phyloP scores from a whole-genome alignment of 441 rosid species.

The Raphanus hybrid region DNA sequence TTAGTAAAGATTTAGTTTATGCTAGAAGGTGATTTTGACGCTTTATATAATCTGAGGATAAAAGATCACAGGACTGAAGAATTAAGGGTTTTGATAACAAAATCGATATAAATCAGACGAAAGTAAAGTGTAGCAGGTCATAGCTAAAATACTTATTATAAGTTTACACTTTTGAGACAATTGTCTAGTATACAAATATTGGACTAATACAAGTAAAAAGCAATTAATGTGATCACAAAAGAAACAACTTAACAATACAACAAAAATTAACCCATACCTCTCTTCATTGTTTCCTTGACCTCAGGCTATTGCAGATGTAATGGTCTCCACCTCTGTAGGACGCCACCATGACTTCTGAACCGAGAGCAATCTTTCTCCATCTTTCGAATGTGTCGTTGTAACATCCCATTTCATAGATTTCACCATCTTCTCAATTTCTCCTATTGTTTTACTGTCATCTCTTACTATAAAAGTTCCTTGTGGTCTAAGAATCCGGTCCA shows the following conservation, averaged over 20 bases:
- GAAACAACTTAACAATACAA: constrained; percentile 6
- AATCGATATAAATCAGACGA: too few relatives aligned
- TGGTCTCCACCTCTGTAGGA: constrained; percentile 44
- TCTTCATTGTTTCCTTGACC: constrained; percentile 15
- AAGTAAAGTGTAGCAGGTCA: too few relatives aligned
- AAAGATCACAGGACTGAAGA: too few relatives aligned
- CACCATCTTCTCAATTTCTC: constrained; percentile 50
- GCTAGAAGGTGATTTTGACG: too few relatives aligned
- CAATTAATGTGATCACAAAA: constrained; percentile 17
- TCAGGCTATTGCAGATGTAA: constrained; percentile 43
- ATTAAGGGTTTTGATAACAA: too few relatives aligned
- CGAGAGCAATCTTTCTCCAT: constrained; percentile 48
- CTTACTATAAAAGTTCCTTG: constrained; percentile 56
- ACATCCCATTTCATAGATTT: constrained; percentile 59
- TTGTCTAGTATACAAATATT: constrained; percentile 28
- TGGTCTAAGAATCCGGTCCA: constrained; percentile 59
- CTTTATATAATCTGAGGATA: too few relatives aligned
- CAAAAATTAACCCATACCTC: constrained; percentile 4
- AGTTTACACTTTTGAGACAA: constrained; percentile 25
- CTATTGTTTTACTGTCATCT: constrained; percentile 46
- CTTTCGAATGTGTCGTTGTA: constrained; percentile 42
- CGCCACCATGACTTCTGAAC: constrained; percentile 54
- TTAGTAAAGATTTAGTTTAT: too few relatives aligned
- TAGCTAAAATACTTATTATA: too few relatives aligned
- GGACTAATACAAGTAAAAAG: constrained; percentile 9